phyloP scores from a whole-genome alignment of 192 early-diverging fungal genomes.

The Martensiomyces pterosporus region DNA sequence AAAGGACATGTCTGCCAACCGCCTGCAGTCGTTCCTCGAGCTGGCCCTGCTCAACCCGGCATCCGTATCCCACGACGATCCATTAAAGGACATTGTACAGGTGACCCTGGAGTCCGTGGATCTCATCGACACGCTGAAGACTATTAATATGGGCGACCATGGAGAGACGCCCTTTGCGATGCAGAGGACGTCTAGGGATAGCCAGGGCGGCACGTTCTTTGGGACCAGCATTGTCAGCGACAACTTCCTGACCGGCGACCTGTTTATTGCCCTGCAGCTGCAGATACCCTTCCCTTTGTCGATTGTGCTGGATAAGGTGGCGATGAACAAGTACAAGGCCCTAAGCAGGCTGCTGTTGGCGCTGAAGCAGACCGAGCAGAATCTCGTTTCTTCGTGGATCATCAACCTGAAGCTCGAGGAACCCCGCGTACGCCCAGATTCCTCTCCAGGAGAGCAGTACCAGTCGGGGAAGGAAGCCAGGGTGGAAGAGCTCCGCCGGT shows the following conservation, averaged over 20 bases:
- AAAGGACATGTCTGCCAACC: slow-evolving; percentile 58
- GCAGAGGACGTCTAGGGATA: not conserved
- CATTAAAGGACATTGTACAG: slow-evolving; percentile 82
- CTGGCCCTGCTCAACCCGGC: slow-evolving; percentile 83
- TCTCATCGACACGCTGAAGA: slow-evolving; percentile 50
- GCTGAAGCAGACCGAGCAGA: slow-evolving; percentile 84
- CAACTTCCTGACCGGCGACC: slow-evolving; percentile 57
- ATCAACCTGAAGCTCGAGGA: slow-evolving; percentile 36
- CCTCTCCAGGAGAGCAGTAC: not conserved
- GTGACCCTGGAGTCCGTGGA: slow-evolving; percentile 71
- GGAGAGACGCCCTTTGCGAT: slow-evolving; percentile 5
- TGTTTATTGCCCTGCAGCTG: slow-evolving; percentile 77
- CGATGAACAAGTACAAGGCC: slow-evolving; percentile 87
- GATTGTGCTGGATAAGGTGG: slow-evolving; percentile 77
- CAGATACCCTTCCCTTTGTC: slow-evolving; percentile 86
- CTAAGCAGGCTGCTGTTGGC: slow-evolving; percentile 85
- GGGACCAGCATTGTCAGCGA: slow-evolving; percentile 20
- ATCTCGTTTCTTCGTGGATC: slow-evolving; percentile 73
- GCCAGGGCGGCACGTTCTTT: slow-evolving; percentile 9
- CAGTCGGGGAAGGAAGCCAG: slow-evolving; percentile 40
- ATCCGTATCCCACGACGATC: slow-evolving; percentile 70
- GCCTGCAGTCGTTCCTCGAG: slow-evolving; percentile 83
- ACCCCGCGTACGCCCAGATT: slow-evolving; percentile 7
- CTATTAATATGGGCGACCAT: slow-evolving; percentile 9
- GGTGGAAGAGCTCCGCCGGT: slow-evolving; percentile 49